A percentile compares a stretch with the other conserved stretches of the same genome.
Conservation (phyloP, 129 eudicot genomes). For the Scalesia atractyloides region DNA sequence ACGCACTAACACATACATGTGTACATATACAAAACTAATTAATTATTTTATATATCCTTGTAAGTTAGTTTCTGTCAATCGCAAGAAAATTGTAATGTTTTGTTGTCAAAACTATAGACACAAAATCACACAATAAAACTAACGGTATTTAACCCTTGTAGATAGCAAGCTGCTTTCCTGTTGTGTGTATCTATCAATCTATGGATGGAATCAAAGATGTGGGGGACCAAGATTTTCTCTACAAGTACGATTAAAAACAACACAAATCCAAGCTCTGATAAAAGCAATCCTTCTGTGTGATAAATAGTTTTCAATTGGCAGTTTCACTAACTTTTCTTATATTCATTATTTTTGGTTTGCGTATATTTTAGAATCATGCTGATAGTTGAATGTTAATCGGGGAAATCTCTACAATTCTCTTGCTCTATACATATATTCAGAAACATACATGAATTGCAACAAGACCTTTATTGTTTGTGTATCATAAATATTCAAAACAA, state of each 20-base stretch:
- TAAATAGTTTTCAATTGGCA: conserved; percentile 7
- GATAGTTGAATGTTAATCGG: too few species aligned
- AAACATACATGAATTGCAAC: too few species aligned
- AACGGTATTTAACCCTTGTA: background rate
- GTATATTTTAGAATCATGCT: background rate
- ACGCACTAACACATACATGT: too few species aligned
- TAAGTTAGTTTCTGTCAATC: too few species aligned
- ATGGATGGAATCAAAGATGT: conserved; percentile 44
- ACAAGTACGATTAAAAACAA: conserved; percentile 51
- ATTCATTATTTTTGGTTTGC: background rate
- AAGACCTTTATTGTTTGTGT: too few species aligned
- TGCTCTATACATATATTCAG: too few species aligned
- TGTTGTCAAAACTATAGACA: background rate
- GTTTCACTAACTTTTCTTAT: background rate
- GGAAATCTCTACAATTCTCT: too few species aligned
- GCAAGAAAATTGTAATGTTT: background rate
- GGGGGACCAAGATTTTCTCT: conserved; percentile 50
- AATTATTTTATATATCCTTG: too few species aligned
- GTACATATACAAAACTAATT: too few species aligned
- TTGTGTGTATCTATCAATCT: conserved; percentile 29
- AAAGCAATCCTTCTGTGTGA: conserved; percentile 48
- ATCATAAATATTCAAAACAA: too few species aligned
- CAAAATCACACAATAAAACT: background rate
- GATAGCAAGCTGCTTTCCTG: background rate
- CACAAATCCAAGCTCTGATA: conserved; percentile 42